Base-by-base conservation (phyloP, 345 rosid species). In the Isatis tinctoria region DNA sequence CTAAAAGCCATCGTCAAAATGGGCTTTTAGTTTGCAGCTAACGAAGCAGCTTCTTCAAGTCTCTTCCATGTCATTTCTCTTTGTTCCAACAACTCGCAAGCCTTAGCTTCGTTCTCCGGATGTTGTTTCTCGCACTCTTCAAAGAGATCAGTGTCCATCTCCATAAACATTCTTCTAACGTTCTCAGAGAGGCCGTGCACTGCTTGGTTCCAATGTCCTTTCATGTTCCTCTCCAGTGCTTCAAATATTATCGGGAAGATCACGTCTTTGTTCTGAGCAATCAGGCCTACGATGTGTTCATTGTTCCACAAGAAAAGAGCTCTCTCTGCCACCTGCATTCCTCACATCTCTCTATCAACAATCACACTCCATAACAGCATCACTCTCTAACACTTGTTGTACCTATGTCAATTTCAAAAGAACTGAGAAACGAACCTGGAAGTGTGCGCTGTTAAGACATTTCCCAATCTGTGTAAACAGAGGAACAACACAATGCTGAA, bases 281-380 rank as follows among this genome's bases (percentile, higher is more conserved):
- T 86, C 73, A 88, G 33, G 41, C 76, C 80, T 66, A 80, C 82
- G 26, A 88, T 77, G 65, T 88, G 88, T 40, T 86, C 90, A 10
- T 83, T 86, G 81, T 86, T 84, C 88, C 90, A 88, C 82, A 86
- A 79, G 82, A 83, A 88, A 37, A 88, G 72, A 32, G 87, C 82
- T 27, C 88, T 79, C 80, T 88, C 90, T n/a, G 88, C 88, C 13
- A 87, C 88, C 91, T 87, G 83, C 77, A 75, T 0, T 33, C 40
- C 44, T 72, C 61, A 65, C 56, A 48, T 40, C 64, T 39, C 69
- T 76, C 60, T 52, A 76, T 62, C 65, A 64, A 62, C 49, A 75
- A 17, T 14, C 10, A 69, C 63, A 60, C 44, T 35, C 26, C 32
- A 59, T 24, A 43, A 4, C 32, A 61, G 8, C 49, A 22, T 37